phyloP scores from a whole-genome alignment of 2,329 filamentous ascomycete genomes.

The Lachnellula hyalina region DNA sequence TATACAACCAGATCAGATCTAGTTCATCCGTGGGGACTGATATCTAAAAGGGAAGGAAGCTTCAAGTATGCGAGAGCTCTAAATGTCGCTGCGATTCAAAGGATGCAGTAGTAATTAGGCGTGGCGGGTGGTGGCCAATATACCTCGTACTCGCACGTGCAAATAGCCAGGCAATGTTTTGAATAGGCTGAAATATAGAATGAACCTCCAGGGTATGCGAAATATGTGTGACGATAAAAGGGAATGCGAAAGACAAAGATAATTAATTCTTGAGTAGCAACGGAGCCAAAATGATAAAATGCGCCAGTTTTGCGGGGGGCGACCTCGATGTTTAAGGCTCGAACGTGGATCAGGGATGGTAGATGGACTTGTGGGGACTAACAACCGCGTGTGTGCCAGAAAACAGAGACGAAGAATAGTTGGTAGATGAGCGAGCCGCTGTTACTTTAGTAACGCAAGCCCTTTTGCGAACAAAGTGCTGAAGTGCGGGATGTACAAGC shows the following conservation, averaged over 20 bases:
- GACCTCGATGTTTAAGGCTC: slow-evolving; percentile 17
- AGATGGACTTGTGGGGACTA: slow-evolving; percentile 23
- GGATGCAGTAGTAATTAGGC: slow-evolving; percentile 14
- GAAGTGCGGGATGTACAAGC: slow-evolving; percentile 5
- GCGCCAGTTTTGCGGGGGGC: slow-evolving; percentile 10
- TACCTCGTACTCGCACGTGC: slow-evolving; percentile 20
- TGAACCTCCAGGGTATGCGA: slow-evolving; percentile 26
- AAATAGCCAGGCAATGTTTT: slow-evolving; percentile 9
- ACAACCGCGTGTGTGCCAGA: slow-evolving; percentile 18
- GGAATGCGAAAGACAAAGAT: slow-evolving; percentile 5
- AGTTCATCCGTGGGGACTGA: slow-evolving; percentile 23
- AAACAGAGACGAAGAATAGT: slow-evolving; percentile 19
- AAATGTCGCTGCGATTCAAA: slow-evolving; percentile 9
- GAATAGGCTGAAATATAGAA: slow-evolving; percentile 16
- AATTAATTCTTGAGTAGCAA: slow-evolving; percentile 15
- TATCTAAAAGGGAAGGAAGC: slow-evolving; percentile 16
- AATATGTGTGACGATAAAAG: slow-evolving; percentile 16
- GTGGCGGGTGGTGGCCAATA: slow-evolving; percentile 17
- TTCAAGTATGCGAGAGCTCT: slow-evolving; percentile 7
- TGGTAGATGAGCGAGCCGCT: slow-evolving; percentile 18
- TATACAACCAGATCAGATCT: slow-evolving; percentile 8
- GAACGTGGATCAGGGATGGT: slow-evolving; percentile 11
- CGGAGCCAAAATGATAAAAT: slow-evolving; percentile 11
- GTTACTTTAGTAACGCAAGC: slow-evolving; percentile 20
- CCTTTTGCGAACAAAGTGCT: slow-evolving; percentile 10